Evolutionary conservation across 768 basidiomycete genomes (phyloP).

Genomic region (Boletus tylopilopsis): DNA sequence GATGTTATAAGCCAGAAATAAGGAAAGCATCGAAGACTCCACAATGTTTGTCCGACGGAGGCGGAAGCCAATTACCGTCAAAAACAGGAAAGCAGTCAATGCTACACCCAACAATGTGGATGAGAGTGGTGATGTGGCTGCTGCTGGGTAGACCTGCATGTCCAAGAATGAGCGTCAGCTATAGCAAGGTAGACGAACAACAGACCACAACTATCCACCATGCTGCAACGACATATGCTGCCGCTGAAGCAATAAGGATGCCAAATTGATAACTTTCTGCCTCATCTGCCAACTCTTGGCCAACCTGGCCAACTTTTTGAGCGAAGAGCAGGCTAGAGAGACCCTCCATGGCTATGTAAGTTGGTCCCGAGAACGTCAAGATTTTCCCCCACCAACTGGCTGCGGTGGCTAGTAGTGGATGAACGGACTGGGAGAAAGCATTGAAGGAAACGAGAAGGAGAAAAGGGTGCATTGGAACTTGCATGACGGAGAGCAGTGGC

Average conservation of each 20-base stretch:
- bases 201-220: constrained; percentile 84
- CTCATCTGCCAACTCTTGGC: constrained; percentile 65
- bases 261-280: constrained; percentile 77
- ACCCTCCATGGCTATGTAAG: constrained; percentile 81
- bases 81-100: constrained; percentile 83
- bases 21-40: constrained; percentile 82
- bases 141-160: constrained; percentile 71
- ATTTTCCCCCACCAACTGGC: constrained; percentile 71
- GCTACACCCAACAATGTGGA: constrained; percentile 88
- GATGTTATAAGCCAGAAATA: constrained; percentile 87
- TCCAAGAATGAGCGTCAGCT: constrained; percentile 10
- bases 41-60: constrained; percentile 88
- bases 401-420: constrained; percentile 53
- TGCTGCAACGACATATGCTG: constrained; percentile 75
- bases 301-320: constrained; percentile 77
- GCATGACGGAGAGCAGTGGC: constrained; percentile 66
- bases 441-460: constrained; percentile 86
- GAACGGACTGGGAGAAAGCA: constrained; percentile 63
- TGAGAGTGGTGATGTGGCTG: constrained; percentile 79
- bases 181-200: constrained; percentile 16
- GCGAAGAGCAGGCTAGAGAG: constrained; percentile 80
- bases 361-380: constrained; percentile 66
- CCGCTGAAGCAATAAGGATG: constrained; percentile 71
- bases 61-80: constrained; percentile 89
- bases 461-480: constrained; percentile 85